phyloP scores from a whole-genome alignment of 192 early-diverging fungal species.

The Coemansia javaensis region DNA sequence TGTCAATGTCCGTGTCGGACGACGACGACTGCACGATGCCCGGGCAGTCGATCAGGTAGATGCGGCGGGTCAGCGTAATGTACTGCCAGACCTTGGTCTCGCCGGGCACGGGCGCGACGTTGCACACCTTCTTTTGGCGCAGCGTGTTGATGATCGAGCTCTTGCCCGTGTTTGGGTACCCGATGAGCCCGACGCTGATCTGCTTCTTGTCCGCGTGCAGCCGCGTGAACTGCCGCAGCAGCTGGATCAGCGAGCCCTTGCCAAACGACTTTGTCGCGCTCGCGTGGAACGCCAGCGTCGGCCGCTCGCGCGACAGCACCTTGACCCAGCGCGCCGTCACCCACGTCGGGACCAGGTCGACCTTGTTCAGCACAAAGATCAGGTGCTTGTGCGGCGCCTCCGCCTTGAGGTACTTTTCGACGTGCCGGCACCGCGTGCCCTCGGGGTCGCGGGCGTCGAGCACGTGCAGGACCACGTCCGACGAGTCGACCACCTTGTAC shows the following conservation, averaged over 20 bases:
- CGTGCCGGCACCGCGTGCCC: slow-evolving; percentile 89
- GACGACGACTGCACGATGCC: slow-evolving; percentile 88
- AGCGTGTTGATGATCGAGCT: slow-evolving; percentile 98
- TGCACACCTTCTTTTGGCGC: slow-evolving; percentile 94
- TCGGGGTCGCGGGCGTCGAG: slow-evolving; percentile 97
- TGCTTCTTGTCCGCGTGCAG: slow-evolving; percentile 97
- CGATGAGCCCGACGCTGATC: slow-evolving; percentile 97
- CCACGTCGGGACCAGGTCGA: slow-evolving; percentile 98
- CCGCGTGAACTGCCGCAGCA: slow-evolving; percentile 93
- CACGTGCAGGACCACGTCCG: slow-evolving; percentile 93
- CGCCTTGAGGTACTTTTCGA: slow-evolving; percentile 87
- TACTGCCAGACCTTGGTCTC: slow-evolving; percentile 99
- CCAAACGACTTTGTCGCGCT: slow-evolving; percentile 99
- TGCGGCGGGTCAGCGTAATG: slow-evolving; percentile 96
- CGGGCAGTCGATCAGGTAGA: slow-evolving; percentile 98
- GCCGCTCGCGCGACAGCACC: slow-evolving; percentile 81
- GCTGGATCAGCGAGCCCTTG: slow-evolving; percentile 93
- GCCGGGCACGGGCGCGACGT: slow-evolving; percentile 94
- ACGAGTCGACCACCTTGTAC: slow-evolving; percentile 98
- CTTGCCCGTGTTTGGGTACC: slow-evolving; percentile 98
- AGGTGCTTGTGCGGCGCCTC: slow-evolving; percentile 96
- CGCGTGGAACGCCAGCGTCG: slow-evolving; percentile 98
- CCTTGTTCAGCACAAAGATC: slow-evolving; percentile 96
- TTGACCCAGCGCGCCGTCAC: slow-evolving; percentile 96
- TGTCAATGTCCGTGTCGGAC: slow-evolving; percentile 89